Percentiles rank a stretch among this genome's conserved stretches.
phyloP scores from a whole-genome alignment of 805 yeast genomes.

The Lipomyces anomalus region DNA sequence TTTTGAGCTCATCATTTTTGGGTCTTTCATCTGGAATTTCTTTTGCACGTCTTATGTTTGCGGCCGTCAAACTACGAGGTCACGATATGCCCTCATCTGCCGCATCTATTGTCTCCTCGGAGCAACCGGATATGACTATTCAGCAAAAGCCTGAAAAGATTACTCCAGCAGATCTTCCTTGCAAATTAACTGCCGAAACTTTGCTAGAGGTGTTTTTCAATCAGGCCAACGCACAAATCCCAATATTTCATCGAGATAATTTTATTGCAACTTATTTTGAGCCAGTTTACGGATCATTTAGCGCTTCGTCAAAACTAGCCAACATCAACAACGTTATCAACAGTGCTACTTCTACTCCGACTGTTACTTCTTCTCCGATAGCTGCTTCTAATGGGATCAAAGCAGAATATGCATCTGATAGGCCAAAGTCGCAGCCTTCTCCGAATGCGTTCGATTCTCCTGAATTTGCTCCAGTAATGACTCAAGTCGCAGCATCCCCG shows the following conservation, averaged over 20 bases:
- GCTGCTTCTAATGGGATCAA: background rate
- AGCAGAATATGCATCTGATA: background rate
- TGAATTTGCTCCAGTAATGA: conserved; percentile 6
- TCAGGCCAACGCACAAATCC: conserved; percentile 77
- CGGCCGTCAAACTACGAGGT: conserved; percentile 55
- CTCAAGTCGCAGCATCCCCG: conserved; percentile 13
- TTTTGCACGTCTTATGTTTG: conserved; percentile 68
- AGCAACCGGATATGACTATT: conserved; percentile 23
- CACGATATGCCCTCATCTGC: conserved; percentile 28
- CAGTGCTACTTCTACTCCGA: conserved; percentile 10
- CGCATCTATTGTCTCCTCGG: conserved; percentile 20
- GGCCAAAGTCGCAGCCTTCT: background rate
- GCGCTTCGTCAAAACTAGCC: conserved; percentile 50
- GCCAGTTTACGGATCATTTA: conserved; percentile 73
- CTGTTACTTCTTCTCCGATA: background rate
- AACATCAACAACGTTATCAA: conserved; percentile 22
- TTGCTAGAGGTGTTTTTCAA: conserved; percentile 63
- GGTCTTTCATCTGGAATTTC: conserved; percentile 48
- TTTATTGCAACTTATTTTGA: conserved; percentile 61
- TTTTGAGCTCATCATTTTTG: conserved; percentile 27
- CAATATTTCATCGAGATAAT: conserved; percentile 75
- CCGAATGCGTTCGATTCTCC: conserved; percentile 4
- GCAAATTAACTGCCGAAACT: conserved; percentile 63
- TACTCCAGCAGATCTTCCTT: conserved; percentile 53
- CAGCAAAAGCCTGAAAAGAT: conserved; percentile 21